A percentile compares a stretch with the other conserved stretches of the same genome.
Conservation (phyloP, 1,139 yeast genomes). For the Suhomyces yuchorum region DNA sequence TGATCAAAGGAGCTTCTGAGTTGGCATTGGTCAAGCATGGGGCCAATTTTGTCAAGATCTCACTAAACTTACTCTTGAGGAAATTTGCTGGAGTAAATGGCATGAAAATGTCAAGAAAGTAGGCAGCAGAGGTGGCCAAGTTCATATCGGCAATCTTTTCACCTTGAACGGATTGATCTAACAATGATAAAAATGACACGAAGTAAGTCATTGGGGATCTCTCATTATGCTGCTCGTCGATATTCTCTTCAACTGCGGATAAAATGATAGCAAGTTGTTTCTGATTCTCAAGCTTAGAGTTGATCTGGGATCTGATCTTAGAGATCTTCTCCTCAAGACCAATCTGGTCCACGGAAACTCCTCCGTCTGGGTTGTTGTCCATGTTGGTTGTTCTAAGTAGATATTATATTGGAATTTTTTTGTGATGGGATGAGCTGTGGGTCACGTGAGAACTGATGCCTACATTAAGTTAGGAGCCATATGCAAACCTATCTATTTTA, state of each 20-base stretch:
- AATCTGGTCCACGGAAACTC: slow-evolving; percentile 33
- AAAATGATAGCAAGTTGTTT: slow-evolving; percentile 72
- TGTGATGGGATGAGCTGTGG: slow-evolving; percentile 12
- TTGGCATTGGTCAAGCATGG: slow-evolving; percentile 71
- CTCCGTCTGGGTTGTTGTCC: slow-evolving; percentile 18
- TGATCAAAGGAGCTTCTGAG: slow-evolving; percentile 82
- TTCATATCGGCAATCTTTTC: slow-evolving; percentile 58
- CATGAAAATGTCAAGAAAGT: slow-evolving; percentile 76
- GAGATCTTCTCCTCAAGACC: slow-evolving; percentile 69
- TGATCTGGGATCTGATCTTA: slow-evolving; percentile 68
- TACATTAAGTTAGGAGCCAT: too few species aligned
- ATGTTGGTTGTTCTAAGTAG: slow-evolving; percentile 7
- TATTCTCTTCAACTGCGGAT: slow-evolving; percentile 87
- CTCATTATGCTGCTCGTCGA: slow-evolving; percentile 68
- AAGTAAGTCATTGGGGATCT: slow-evolving; percentile 73
- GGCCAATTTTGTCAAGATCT: slow-evolving; percentile 76
- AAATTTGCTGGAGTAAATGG: slow-evolving; percentile 74
- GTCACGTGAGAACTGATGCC: slow-evolving; percentile 12
- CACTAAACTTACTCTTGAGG: slow-evolving; percentile 71
- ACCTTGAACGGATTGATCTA: slow-evolving; percentile 69
- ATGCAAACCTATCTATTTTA: not conserved
- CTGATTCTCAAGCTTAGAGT: slow-evolving; percentile 81
- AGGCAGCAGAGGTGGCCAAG: slow-evolving; percentile 75
- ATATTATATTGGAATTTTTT: slow-evolving; percentile 5
- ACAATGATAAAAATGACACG: slow-evolving; percentile 76